phyloP scores from a whole-genome alignment of 352 stramenopile genomes.

The Phytophthora ramorum region DNA sequence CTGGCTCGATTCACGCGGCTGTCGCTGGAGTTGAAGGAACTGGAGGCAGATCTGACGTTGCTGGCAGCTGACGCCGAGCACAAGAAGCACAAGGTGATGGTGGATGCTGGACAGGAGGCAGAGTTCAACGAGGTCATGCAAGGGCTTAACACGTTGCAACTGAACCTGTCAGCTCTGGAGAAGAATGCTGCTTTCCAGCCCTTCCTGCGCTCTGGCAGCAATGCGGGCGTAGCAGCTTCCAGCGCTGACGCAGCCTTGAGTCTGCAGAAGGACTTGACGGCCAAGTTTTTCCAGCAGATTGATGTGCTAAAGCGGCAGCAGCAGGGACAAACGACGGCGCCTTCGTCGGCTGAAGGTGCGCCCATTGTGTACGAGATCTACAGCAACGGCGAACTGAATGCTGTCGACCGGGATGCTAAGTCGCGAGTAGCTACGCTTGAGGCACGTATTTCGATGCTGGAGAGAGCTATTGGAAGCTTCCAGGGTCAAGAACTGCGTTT shows the following conservation, averaged over 20 bases:
- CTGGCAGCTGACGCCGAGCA: slow-evolving; percentile 47
- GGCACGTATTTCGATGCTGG: slow-evolving; percentile 62
- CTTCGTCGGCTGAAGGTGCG: slow-evolving; percentile 21
- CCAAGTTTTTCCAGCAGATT: slow-evolving; percentile 77
- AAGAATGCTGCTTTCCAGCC: slow-evolving; percentile 63
- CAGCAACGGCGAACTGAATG: slow-evolving; percentile 78
- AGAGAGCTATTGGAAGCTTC: slow-evolving; percentile 63
- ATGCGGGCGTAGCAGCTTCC: slow-evolving; percentile 1
- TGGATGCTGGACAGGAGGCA: slow-evolving; percentile 72
- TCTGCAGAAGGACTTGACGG: slow-evolving; percentile 74
- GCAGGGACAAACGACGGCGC: slow-evolving; percentile 21
- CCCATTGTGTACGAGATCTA: slow-evolving; percentile 85
- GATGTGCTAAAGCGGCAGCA: slow-evolving; percentile 59
- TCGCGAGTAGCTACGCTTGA: slow-evolving; percentile 66
- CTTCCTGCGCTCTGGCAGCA: slow-evolving; percentile 46
- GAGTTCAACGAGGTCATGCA: slow-evolving; percentile 73
- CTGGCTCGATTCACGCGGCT: slow-evolving; percentile 76
- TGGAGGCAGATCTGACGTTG: slow-evolving; percentile 68
- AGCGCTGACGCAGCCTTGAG: slow-evolving; percentile 54
- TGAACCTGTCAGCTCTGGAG: slow-evolving; percentile 68
- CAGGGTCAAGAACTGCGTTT: slow-evolving; percentile 58
- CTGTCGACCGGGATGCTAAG: slow-evolving; percentile 71
- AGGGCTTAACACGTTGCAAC: slow-evolving; percentile 63
- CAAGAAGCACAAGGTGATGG: slow-evolving; percentile 58
- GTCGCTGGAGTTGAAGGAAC: slow-evolving; percentile 72